phyloP scores from a whole-genome alignment of 2,329 filamentous ascomycete genomes.

The Arthrinium phaeospermum region DNA sequence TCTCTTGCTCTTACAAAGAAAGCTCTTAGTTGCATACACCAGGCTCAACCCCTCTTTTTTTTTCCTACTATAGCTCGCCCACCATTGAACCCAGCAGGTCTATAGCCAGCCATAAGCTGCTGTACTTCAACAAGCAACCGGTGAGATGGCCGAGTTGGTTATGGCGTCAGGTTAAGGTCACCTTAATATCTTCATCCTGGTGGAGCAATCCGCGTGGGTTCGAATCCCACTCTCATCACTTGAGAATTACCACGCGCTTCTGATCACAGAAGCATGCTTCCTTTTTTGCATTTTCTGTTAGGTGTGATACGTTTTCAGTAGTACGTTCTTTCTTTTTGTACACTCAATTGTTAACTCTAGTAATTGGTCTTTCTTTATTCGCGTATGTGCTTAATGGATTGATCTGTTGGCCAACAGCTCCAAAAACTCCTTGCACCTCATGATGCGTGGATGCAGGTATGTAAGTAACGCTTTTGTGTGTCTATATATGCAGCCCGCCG shows the following conservation, averaged over 20 bases:
- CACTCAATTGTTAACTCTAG: too few species aligned
- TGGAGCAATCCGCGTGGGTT: slow-evolving; percentile 36
- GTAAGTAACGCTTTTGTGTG: background rate
- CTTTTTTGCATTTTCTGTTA: background rate
- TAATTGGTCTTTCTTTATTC: too few species aligned
- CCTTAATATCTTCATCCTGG: slow-evolving; percentile 20
- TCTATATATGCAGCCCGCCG: background rate
- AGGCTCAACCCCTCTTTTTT: background rate
- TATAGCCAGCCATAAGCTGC: background rate
- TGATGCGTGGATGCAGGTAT: background rate
- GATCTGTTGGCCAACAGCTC: background rate
- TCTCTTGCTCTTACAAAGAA: too few species aligned
- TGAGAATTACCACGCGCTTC: slow-evolving; percentile 1
- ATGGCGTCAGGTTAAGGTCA: slow-evolving; percentile 22
- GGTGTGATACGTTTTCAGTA: too few species aligned
- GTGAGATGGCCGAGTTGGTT: slow-evolving; percentile 22
- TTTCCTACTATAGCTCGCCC: background rate
- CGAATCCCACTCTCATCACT: slow-evolving; percentile 38
- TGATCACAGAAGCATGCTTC: slow-evolving; percentile 3
- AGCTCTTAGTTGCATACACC: background rate
- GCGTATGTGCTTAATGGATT: too few species aligned
- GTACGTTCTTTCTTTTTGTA: too few species aligned
- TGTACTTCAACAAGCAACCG: background rate
- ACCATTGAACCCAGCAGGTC: background rate
- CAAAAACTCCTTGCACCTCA: background rate